These are phyloP conservation scores for Plasmodium gallinaceum DNA, from an alignment of 169 alveolate genomes.

Conservation along the genomic window DNA sequence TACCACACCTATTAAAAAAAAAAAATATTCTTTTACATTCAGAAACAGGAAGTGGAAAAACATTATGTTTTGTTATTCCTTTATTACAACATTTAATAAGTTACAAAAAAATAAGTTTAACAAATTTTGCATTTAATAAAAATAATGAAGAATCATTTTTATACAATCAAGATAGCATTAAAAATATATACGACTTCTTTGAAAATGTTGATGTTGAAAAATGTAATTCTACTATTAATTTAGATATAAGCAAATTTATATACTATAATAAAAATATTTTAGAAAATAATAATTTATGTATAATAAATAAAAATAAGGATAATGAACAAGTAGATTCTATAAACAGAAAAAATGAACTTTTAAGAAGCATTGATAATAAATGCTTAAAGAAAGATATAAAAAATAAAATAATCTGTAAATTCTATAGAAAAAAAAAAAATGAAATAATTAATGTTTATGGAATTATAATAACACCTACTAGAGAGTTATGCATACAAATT, in stretches of 20 bases:
- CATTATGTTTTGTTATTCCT: slow-evolving; percentile 92
- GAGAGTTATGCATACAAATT: slow-evolving; percentile 94
- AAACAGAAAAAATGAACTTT: neutral
- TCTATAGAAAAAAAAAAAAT: slow-evolving; percentile 2
- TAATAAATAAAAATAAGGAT: neutral
- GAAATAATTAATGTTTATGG: slow-evolving; percentile 82
- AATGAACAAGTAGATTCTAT: neutral
- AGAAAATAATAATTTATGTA: neutral
- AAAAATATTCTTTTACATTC: slow-evolving; percentile 94
- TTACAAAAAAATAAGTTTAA: neutral
- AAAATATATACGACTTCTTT: slow-evolving; percentile 21
- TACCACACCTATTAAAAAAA: slow-evolving; percentile 89
- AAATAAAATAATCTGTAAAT: neutral
- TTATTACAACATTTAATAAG: slow-evolving; percentile 84
- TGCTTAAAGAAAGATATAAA: neutral
- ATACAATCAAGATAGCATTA: slow-evolving; percentile 18
- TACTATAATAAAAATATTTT: neutral
- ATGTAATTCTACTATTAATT: slow-evolving; percentile 2
- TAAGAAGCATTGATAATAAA: neutral
- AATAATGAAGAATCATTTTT: too few relatives aligned
- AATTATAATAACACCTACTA: slow-evolving; percentile 92
- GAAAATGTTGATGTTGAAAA: slow-evolving; percentile 22
- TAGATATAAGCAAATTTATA: slow-evolving; percentile 22
- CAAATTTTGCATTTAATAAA: neutral
- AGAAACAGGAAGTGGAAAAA: slow-evolving; percentile 95